Base-by-base conservation (phyloP, 306 rosid species). In the Rosa persica region DNA sequence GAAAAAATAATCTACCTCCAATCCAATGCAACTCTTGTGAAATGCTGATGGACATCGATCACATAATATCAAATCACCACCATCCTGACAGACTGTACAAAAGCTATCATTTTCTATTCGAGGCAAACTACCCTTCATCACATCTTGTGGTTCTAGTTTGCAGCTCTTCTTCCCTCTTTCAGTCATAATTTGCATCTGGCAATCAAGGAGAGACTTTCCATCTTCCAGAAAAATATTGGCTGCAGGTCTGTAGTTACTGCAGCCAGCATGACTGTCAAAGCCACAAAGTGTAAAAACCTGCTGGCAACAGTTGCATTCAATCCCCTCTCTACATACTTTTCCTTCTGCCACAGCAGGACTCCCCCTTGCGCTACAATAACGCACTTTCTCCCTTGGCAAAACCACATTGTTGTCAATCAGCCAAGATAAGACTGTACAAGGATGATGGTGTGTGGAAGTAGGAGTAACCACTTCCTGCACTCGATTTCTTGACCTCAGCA, bases 31-130 rank as follows among this genome's bases (percentile, higher is more conserved):
- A 8, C 40, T 58, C 74, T 57, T 80, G 78, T 90, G 98, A 78
- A 88, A 94, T 60, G 96, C 80, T 52, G 98, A 89, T 12, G 97
- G 98, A 22, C 98, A 94, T 48, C 67, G 80, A 82, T 92, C 98
- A 58, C 98, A 94, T 80, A 92, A 86, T 74, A 94, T 61, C 81
- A 94, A 82, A 40, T 88, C 91, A 44, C 97, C 98, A n/a, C 97
- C 97, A 78, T 84, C 78, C 78, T 85, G 92, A 78, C 98, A 92
- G 78, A 88, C 86, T 48, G 97, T 82, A 77, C 97, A 94, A 85
- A 90, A 81, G 81, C 71, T 72, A 80, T 94, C 98, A 81, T 90
- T 92, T 73, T 87, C 87, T 0, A 84, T 84, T 43, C 16, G 75
- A 51, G 57, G 9, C 27, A 8, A n/a, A 9, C 1, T n/a, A n/a